phyloP scores from a whole-genome alignment of 1,139 yeast species.

The Saccharomyces hybrid region DNA sequence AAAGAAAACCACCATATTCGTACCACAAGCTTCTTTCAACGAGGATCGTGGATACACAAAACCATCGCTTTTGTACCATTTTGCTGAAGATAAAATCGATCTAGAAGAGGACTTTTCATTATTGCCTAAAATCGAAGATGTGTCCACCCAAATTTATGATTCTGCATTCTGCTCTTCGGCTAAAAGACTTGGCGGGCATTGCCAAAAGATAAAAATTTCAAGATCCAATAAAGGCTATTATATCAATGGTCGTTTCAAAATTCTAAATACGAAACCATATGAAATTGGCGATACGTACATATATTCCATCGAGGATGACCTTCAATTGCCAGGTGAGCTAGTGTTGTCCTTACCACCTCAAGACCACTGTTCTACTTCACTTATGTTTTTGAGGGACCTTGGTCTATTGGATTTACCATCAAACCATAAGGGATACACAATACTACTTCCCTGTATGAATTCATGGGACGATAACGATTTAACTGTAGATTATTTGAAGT shows the following conservation, averaged over 20 bases:
- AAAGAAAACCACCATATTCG: slow-evolving; percentile 52
- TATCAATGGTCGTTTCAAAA: slow-evolving; percentile 41
- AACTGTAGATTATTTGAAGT: slow-evolving; percentile 49
- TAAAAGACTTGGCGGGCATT: slow-evolving; percentile 37
- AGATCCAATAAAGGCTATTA: slow-evolving; percentile 37
- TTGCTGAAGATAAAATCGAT: slow-evolving; percentile 43
- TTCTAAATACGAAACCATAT: slow-evolving; percentile 40
- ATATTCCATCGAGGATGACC: slow-evolving; percentile 53
- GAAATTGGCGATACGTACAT: slow-evolving; percentile 52
- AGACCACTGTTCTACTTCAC: slow-evolving; percentile 45
- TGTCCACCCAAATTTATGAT: slow-evolving; percentile 35
- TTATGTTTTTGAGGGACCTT: slow-evolving; percentile 44
- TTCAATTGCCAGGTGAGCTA: slow-evolving; percentile 49
- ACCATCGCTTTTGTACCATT: slow-evolving; percentile 56
- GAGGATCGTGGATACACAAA: slow-evolving; percentile 35
- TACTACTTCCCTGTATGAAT: slow-evolving; percentile 69
- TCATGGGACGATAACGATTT: slow-evolving; percentile 70
- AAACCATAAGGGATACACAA: slow-evolving; percentile 58
- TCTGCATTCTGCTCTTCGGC: slow-evolving; percentile 37
- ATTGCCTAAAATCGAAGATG: slow-evolving; percentile 17
- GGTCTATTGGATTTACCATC: slow-evolving; percentile 39
- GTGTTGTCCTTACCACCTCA: slow-evolving; percentile 48
- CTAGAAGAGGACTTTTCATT: slow-evolving; percentile 19
- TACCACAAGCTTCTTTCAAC: slow-evolving; percentile 35
- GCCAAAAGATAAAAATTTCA: slow-evolving; percentile 42